A percentile compares a stretch with the other conserved stretches of the same genome.
Conservation (phyloP, 306 rosid species). For the Oemleria cerasiformis region DNA sequence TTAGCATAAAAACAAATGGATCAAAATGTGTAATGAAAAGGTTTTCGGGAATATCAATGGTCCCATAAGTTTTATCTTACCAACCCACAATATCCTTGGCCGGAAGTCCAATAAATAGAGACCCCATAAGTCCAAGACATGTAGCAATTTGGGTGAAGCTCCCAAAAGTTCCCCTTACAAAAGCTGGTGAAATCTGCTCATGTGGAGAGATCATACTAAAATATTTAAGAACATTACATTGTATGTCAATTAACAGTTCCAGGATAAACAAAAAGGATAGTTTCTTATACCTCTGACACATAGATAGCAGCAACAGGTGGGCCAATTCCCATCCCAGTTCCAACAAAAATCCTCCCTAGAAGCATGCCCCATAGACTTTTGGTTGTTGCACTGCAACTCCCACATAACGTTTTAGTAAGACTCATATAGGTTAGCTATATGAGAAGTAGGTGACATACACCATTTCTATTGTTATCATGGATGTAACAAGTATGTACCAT, state of each 20-base stretch:
- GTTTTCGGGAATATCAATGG: slow-evolving; percentile 10
- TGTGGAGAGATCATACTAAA: slow-evolving; percentile 19
- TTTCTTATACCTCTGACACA: slow-evolving; percentile 65
- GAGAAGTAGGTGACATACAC: slow-evolving; percentile 14
- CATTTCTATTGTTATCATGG: not conserved
- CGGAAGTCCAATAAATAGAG: slow-evolving; percentile 71
- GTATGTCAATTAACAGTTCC: slow-evolving; percentile 12
- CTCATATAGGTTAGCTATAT: not conserved
- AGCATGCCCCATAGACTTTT: slow-evolving; percentile 79
- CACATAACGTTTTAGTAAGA: not conserved
- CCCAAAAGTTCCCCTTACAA: slow-evolving; percentile 70
- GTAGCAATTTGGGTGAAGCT: slow-evolving; percentile 83
- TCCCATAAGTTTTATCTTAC: slow-evolving; percentile 42
- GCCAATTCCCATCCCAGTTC: slow-evolving; percentile 85
- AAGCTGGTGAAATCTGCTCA: slow-evolving; percentile 72
- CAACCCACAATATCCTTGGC: slow-evolving; percentile 70
- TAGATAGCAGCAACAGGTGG: slow-evolving; percentile 84
- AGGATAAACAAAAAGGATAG: slow-evolving; percentile 18
- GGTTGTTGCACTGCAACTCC: slow-evolving; percentile 58
- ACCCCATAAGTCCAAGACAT: slow-evolving; percentile 73
- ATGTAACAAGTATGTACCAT: not conserved
- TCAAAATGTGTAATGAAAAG: not conserved
- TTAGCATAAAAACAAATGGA: slow-evolving; percentile 7
- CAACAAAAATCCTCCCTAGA: slow-evolving; percentile 78
- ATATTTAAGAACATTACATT: not conserved